A percentile compares a stretch with the other conserved stretches of the same genome.
phyloP scores from a whole-genome alignment of 1,284 basidiomycete genomes.

The Grifola frondosa region DNA sequence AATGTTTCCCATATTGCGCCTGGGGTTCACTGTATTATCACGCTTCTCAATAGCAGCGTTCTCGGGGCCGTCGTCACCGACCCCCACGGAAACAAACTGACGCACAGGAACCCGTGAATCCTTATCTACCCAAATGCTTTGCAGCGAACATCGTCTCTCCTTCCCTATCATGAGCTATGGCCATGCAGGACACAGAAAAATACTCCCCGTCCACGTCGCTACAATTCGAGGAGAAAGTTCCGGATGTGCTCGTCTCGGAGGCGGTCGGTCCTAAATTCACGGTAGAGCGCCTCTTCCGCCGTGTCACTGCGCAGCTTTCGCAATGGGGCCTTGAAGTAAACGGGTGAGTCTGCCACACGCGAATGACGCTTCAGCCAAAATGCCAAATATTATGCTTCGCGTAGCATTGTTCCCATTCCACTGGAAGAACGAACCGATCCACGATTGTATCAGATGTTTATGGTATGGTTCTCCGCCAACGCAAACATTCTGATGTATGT shows the following conservation, averaged over 20 bases:
- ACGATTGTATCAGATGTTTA: conserved; percentile 62
- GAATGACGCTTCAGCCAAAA: background rate
- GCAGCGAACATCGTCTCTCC: too few relatives aligned
- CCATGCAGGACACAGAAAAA: too few relatives aligned
- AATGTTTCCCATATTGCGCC: too few relatives aligned
- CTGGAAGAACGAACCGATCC: conserved; percentile 46
- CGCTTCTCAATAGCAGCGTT: too few relatives aligned
- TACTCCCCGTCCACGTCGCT: too few relatives aligned
- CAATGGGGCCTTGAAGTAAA: conserved; percentile 29
- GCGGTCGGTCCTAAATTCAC: conserved; percentile 11
- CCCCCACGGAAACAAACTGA: too few relatives aligned
- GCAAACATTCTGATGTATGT: conserved; percentile 57
- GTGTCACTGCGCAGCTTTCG: conserved; percentile 18
- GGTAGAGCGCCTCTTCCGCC: conserved; percentile 9
- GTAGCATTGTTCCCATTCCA: conserved; percentile 53
- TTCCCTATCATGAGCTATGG: too few relatives aligned
- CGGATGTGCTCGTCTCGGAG: conserved; percentile 8
- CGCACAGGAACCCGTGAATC: too few relatives aligned
- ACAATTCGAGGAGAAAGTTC: background rate
- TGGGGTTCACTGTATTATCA: too few relatives aligned
- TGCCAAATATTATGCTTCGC: background rate
- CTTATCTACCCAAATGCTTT: too few relatives aligned
- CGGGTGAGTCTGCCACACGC: conserved; percentile 20
- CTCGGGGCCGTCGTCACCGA: too few relatives aligned
- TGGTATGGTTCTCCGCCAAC: conserved; percentile 65